Evolutionary conservation across 2,329 filamentous ascomycete species (phyloP).

Genomic region (Helotiales sp.): DNA sequence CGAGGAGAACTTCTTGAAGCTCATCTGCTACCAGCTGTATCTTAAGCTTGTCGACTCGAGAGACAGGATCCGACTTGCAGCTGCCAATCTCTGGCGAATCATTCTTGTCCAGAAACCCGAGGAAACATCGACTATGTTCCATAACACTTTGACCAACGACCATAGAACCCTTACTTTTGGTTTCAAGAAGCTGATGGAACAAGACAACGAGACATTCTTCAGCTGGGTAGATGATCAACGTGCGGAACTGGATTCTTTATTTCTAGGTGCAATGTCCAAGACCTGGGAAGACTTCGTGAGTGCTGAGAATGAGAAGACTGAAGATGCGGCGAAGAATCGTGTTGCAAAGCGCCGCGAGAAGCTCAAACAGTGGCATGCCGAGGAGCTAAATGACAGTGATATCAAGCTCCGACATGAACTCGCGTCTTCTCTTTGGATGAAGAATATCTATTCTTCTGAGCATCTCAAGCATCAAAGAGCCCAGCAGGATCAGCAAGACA

Average conservation of each 20-base stretch:
- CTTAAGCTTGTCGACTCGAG: slow-evolving; percentile 79
- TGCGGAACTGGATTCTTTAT: slow-evolving; percentile 77
- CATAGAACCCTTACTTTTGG: slow-evolving; percentile 74
- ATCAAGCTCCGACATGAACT: slow-evolving; percentile 81
- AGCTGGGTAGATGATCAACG: slow-evolving; percentile 86
- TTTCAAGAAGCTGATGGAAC: slow-evolving; percentile 82
- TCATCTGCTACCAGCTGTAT: slow-evolving; percentile 94
- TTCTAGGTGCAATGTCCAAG: slow-evolving; percentile 80
- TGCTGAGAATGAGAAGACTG: slow-evolving; percentile 78
- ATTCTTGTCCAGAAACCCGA: slow-evolving; percentile 91
- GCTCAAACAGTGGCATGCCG: slow-evolving; percentile 77
- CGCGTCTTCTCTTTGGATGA: slow-evolving; percentile 88
- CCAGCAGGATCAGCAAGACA: slow-evolving; percentile 92
- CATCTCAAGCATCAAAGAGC: slow-evolving; percentile 88
- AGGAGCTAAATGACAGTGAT: slow-evolving; percentile 71
- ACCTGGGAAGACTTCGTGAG: slow-evolving; percentile 88
- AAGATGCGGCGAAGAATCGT: slow-evolving; percentile 74
- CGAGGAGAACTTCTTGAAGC: slow-evolving; percentile 80
- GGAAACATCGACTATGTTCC: slow-evolving; percentile 76
- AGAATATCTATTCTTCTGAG: slow-evolving; percentile 92
- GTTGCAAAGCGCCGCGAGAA: slow-evolving; percentile 80
- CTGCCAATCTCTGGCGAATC: slow-evolving; percentile 87
- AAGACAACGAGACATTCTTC: slow-evolving; percentile 88
- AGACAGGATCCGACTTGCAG: slow-evolving; percentile 70
- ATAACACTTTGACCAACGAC: slow-evolving; percentile 70